Percentiles rank a stretch among this genome's conserved stretches.
These are phyloP conservation scores for Orbilia javanica DNA, from an alignment of 2,329 filamentous ascomycete genomes.

Conservation along the genomic window DNA sequence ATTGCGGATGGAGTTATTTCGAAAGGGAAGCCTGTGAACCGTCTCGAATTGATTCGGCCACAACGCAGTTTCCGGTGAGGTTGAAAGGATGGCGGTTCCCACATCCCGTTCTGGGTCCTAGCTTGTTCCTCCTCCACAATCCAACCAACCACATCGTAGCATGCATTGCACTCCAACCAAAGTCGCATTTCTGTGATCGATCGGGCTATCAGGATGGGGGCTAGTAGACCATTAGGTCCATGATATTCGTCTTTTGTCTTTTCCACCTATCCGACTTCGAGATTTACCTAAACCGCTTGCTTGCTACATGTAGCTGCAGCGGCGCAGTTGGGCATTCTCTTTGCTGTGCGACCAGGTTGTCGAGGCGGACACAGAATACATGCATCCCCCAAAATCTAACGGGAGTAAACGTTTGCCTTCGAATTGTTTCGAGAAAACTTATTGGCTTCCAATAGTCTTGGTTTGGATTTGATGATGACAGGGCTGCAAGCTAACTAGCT, in stretches of 20 bases:
- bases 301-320: conserved; percentile 2
- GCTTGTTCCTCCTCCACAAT: not conserved
- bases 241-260: not conserved
- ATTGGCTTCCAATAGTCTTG: conserved; percentile 40
- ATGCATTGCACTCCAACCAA: conserved; percentile 28
- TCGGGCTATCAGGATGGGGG: conserved; percentile 1
- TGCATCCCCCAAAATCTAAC: conserved; percentile 33
- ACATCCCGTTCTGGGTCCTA: conserved; percentile 26
- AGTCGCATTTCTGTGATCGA: conserved; percentile 32
- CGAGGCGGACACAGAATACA: conserved; percentile 26
- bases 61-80: conserved; percentile 22
- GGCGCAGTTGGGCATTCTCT: conserved; percentile 36
- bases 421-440: conserved; percentile 32
- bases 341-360: conserved; percentile 50
- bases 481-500: conserved; percentile 4
- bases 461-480: conserved; percentile 22
- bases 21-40: conserved; percentile 20
- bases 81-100: conserved; percentile 28
- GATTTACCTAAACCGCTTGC: conserved; percentile 21
- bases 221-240: not conserved
- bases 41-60: conserved; percentile 19
- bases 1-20: conserved; percentile 17
- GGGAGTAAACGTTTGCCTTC: conserved; percentile 50
- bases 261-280: not conserved
- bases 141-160: conserved; percentile 25